These are phyloP conservation scores for Rhododendron griersonianum DNA, from an alignment of 148 eudicot genomes.

Conservation along the genomic window DNA sequence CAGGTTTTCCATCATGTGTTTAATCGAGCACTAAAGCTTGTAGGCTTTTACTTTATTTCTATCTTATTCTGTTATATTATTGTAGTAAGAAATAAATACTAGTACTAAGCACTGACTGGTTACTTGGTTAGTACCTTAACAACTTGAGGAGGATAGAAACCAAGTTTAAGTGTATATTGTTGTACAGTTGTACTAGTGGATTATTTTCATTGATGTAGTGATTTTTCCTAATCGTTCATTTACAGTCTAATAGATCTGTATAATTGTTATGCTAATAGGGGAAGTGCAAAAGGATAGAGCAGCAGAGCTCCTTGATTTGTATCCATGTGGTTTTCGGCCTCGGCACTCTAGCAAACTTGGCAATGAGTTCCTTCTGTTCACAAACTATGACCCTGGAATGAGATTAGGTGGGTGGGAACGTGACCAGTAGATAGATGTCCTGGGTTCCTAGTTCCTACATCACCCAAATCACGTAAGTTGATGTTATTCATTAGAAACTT, in stretches of 20 bases:
- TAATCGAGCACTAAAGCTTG: not conserved
- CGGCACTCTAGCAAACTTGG: conserved; percentile 91
- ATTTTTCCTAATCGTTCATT: not conserved
- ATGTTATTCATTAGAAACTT: not conserved
- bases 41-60: not conserved
- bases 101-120: not conserved
- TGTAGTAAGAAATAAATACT: not conserved
- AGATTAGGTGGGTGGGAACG: conserved; percentile 80
- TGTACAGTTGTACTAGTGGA: not conserved
- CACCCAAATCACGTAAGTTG: not conserved
- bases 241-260: not conserved
- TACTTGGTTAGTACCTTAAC: not conserved
- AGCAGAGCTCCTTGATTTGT: conserved; percentile 58
- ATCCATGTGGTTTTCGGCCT: conserved; percentile 84
- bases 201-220: not conserved
- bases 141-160: not conserved
- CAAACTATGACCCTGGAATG: conserved; percentile 81
- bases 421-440: conserved; percentile 14
- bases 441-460: not conserved
- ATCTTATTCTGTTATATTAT: not conserved
- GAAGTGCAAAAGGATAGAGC: conserved; percentile 81
- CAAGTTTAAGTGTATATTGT: not conserved
- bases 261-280: conserved; percentile 36
- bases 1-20: not conserved
- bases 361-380: conserved; percentile 79